Evolutionary conservation across 495 filamentous ascomycete genomes (phyloP), one percentile per base, ranked within the genome.

Genomic region (Trichoderma erinaceum): DNA sequence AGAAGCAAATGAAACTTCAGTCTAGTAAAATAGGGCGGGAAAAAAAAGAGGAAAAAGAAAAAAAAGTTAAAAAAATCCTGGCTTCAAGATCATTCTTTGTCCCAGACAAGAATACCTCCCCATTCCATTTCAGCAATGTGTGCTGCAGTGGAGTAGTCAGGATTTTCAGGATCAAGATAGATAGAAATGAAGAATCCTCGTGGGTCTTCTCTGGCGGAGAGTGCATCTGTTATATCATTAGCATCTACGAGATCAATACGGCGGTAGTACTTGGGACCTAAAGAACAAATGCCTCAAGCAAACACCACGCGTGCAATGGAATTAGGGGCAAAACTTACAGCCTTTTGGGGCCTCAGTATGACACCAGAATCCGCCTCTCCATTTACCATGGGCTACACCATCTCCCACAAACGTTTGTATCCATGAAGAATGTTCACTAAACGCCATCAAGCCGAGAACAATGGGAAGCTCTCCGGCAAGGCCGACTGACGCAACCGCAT

Each of bases 371-470:
- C 64, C 41, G 8, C 38, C 5, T 2, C 66, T 52, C 76, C 76
- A 76, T 10, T 12, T 44, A 18, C 32, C 63, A 3, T 18, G n/a
- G 58, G 46, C 11, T 29, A 4, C 25, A 38, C n/a, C 38, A 18
- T 41, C 41, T 23, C 52, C 66, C n/a, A 68, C 52, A 41, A 78
- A 78, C 2, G 75, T 71, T 0, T 69, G 27, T 18, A 63, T 71
- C 8, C 29, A 29, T 1, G 52, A 38, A 38, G 35, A 6, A 16
- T 67, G 67, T 11, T 69, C 56, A 16, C 69, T 38, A 21, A 80
- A 73, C 0, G 72, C 73, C 75, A 75, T 77, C 64, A 75, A 52
- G 38, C 70, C 74, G 15, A 78, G 41, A 38, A 79, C 65, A 16
- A 74, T 72, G 12, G 71, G 63, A 38, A 79, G 48, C 3, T 76